Base-by-base conservation (phyloP, 2,329 filamentous ascomycete species). In the Phaeosphaeria sp. region DNA sequence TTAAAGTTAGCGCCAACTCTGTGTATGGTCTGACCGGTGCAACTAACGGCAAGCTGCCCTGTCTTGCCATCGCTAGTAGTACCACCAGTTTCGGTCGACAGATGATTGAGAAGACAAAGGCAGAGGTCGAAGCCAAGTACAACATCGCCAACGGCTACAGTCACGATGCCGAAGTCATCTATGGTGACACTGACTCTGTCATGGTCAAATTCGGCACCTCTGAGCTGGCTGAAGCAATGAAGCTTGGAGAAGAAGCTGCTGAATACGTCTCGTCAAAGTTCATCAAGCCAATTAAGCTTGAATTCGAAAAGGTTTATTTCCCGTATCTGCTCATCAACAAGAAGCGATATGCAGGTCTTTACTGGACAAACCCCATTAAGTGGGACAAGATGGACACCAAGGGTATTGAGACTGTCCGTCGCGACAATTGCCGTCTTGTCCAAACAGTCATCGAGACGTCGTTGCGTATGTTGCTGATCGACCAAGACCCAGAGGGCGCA, bases 341-440 rank as follows among this genome's bases (percentile, higher is more conserved):
- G 84, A 99, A 99, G 83, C 90, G 95, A 63, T 99, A 99, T 72
- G 95, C 95, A 9, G 95, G 95, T n/a, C 80, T 99, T 30, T 98
- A 92, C 80, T 99, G 93, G 93, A 99, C 95, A 5, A 95, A 90
- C 65, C 87, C 94, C 0, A 87, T 94, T 43, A 97, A 97, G 78
- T 95, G 90, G 77, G 96, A 99, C 85, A 99, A 98, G 83, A 99
- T 99, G 96, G 95, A 99, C 78, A 98, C 92, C 59, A 99, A 99
- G 78, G 95, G 95, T 84, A 98, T 99, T 66, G 95, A 99, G 79
- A 99, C 95, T 3, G 96, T 99, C 47, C 90, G 95, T 66, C 86
- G 95, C 84, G 95, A 99, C 77, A 99, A 99, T 75, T 99, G 95
- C 75, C 84, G 95, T 52, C 82, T 99, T 58, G 95, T 98, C 17